Evolutionary conservation across 345 rosid species (phyloP).

Genomic region (Mallotus nudiflorus): DNA sequence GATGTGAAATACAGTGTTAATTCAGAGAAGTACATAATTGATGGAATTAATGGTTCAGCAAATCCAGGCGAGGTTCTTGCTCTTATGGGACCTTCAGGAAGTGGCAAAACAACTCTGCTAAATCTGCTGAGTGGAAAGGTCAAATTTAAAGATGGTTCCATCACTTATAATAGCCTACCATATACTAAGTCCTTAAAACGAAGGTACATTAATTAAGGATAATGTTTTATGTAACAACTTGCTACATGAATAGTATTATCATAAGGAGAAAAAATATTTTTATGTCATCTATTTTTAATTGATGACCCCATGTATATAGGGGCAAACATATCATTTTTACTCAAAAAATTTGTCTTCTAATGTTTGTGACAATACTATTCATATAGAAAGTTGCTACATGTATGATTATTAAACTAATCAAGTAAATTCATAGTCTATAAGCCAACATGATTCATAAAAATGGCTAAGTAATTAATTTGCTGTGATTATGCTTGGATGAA

Average conservation of each 20-base stretch:
- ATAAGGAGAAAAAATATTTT: too few species aligned
- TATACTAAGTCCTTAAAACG: conserved; percentile 24
- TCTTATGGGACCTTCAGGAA: conserved; percentile 41
- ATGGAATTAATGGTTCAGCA: conserved; percentile 31
- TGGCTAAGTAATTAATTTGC: not conserved
- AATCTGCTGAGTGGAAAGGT: conserved; percentile 36
- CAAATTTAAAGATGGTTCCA: conserved; percentile 17
- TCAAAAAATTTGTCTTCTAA: too few species aligned
- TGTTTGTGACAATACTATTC: too few species aligned
- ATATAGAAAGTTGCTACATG: too few species aligned
- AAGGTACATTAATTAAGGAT: conserved; percentile 15
- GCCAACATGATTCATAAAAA: too few species aligned
- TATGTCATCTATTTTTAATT: too few species aligned
- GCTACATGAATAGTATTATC: too few species aligned
- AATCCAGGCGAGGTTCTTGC: conserved; percentile 39
- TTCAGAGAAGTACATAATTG: conserved; percentile 23
- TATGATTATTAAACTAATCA: too few species aligned
- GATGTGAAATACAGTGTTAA: conserved; percentile 23
- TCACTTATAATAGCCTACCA: conserved; percentile 34
- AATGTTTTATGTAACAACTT: too few species aligned
- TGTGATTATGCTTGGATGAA: not conserved
- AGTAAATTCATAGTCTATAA: too few species aligned
- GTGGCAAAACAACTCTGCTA: conserved; percentile 38
- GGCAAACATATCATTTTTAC: too few species aligned
- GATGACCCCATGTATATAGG: too few species aligned